Evolutionary conservation across 1,139 yeast genomes (phyloP).

Genomic region (Blastobotrys indianensis): DNA sequence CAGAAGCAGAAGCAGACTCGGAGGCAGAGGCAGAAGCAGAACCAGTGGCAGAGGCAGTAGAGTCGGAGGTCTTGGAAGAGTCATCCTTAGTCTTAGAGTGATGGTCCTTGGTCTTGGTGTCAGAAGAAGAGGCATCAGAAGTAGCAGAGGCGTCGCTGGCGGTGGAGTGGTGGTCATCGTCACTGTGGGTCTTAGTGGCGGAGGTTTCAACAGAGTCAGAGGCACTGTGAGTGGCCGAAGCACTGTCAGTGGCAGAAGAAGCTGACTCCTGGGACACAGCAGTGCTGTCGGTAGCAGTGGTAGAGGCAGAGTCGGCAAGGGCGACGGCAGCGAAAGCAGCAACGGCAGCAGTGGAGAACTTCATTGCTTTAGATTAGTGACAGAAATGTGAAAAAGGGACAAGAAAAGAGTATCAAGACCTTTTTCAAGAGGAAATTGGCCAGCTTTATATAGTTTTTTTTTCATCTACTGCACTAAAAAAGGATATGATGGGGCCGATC

Average conservation of each 20-base stretch:
- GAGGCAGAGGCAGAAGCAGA: constrained; percentile 5
- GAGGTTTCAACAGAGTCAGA: too few relatives aligned
- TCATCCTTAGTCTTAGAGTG: too few relatives aligned
- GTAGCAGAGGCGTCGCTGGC: neutral
- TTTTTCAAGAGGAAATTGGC: too few relatives aligned
- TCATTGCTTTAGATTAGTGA: neutral
- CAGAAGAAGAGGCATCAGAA: neutral
- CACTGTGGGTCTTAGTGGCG: too few relatives aligned
- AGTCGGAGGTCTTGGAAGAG: too few relatives aligned
- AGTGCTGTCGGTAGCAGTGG: neutral
- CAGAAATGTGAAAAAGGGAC: too few relatives aligned
- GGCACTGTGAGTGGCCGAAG: too few relatives aligned
- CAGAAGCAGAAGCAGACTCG: neutral
- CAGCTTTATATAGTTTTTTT: too few relatives aligned
- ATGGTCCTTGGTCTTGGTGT: too few relatives aligned
- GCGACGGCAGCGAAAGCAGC: neutral
- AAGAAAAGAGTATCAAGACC: too few relatives aligned
- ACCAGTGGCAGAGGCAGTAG: neutral
- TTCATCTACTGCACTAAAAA: too few relatives aligned
- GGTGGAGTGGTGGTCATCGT: neutral
- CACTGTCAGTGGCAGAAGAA: neutral
- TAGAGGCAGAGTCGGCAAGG: neutral
- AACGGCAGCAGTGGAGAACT: neutral
- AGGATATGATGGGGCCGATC: too few relatives aligned
- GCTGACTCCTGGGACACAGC: neutral